Percentiles rank a stretch among this genome's conserved stretches.
These are phyloP conservation scores for Mortierella sp. DNA, from an alignment of 371 early-diverging fungal species.

Conservation along the genomic window DNA sequence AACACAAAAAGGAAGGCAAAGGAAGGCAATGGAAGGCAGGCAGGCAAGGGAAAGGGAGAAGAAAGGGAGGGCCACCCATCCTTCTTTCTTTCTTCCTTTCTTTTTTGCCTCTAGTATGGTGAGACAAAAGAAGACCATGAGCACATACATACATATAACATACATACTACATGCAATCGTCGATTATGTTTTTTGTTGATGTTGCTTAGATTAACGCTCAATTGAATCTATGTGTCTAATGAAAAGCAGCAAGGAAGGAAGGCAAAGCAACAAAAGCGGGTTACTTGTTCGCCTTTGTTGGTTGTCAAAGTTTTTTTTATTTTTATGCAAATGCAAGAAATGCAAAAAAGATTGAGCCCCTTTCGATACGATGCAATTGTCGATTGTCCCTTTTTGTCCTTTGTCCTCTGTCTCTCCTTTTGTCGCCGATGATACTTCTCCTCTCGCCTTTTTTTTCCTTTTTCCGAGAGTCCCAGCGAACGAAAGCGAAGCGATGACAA, in stretches of 20 bases:
- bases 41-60: background rate
- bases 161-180: background rate
- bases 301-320: background rate
- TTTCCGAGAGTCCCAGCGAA: conserved; percentile 24
- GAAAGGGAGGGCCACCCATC: background rate
- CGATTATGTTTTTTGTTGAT: conserved; percentile 8
- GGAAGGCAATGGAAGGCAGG: background rate
- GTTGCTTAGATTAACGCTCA: background rate
- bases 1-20: background rate
- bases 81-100: background rate
- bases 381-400: conserved; percentile 5
- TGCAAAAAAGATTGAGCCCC: conserved; percentile 14
- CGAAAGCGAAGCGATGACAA: conserved; percentile 5
- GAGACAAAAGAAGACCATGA: conserved; percentile 3
- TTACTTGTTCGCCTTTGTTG: conserved; percentile 3
- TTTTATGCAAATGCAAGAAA: conserved; percentile 10
- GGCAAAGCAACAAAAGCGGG: conserved; percentile 6
- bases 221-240: background rate
- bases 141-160: background rate
- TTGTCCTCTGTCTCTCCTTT: background rate
- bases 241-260: background rate
- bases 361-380: conserved; percentile 8
- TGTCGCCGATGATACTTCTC: background rate
- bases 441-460: conserved; percentile 14
- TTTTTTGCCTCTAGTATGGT: background rate